These are phyloP conservation scores for Skeletonema marinoi DNA, from an alignment of 108 stramenopile species.

Conservation along the genomic window DNA sequence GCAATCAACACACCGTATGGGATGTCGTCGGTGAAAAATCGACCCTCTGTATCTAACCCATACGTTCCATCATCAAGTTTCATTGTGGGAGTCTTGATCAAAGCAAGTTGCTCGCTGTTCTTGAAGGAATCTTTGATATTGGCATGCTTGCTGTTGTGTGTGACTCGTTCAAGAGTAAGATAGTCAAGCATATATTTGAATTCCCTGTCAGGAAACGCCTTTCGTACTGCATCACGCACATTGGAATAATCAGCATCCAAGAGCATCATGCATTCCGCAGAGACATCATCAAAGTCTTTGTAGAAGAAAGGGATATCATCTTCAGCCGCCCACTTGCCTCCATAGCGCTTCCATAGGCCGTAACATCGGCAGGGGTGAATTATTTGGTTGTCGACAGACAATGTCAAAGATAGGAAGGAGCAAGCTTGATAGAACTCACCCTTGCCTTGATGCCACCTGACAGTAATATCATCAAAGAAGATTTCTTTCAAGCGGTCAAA, in stretches of 20 bases:
- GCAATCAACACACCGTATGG: slow-evolving; percentile 57
- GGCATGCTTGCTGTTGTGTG: slow-evolving; percentile 36
- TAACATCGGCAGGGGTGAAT: slow-evolving; percentile 57
- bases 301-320: slow-evolving; percentile 55
- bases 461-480: slow-evolving; percentile 46
- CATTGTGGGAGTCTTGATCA: slow-evolving; percentile 53
- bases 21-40: slow-evolving; percentile 63
- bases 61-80: slow-evolving; percentile 32
- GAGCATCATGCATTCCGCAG: slow-evolving; percentile 32
- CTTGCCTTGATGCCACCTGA: slow-evolving; percentile 18
- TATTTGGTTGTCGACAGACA: slow-evolving; percentile 60
- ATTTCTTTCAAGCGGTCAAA: slow-evolving; percentile 45
- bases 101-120: slow-evolving; percentile 45
- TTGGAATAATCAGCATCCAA: slow-evolving; percentile 50
- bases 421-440: slow-evolving; percentile 51
- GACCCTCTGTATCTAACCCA: slow-evolving; percentile 29
- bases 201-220: slow-evolving; percentile 36
- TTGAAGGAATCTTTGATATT: slow-evolving; percentile 47
- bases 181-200: slow-evolving; percentile 63
- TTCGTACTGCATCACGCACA: slow-evolving; percentile 43
- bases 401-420: slow-evolving; percentile 48
- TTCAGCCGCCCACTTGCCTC: slow-evolving; percentile 28
- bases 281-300: slow-evolving; percentile 55
- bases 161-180: slow-evolving; percentile 45
- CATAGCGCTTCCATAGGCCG: slow-evolving; percentile 55